These are phyloP conservation scores for Barbarea vulgaris DNA, from an alignment of 345 rosid species.

Conservation along the genomic window DNA sequence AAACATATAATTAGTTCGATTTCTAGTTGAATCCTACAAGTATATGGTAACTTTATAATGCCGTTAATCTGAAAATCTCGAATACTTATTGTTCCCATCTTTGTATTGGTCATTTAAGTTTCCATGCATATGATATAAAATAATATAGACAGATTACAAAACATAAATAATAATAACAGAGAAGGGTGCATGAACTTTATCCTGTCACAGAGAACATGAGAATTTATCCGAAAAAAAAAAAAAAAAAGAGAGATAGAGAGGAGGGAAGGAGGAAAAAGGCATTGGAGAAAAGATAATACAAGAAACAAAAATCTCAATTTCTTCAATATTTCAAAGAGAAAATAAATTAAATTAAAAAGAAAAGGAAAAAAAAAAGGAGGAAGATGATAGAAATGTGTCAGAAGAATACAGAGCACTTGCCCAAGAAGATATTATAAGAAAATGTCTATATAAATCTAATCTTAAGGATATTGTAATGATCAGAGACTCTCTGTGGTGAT, in stretches of 20 bases:
- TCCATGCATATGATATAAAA: not conserved
- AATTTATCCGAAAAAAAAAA: slow-evolving; percentile 52
- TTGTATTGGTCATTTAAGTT: not conserved
- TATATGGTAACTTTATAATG: not conserved
- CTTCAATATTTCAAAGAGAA: slow-evolving; percentile 8
- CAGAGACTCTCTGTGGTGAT: slow-evolving; percentile 48
- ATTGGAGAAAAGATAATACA: slow-evolving; percentile 36
- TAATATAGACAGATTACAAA: not conserved
- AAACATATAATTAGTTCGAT: not conserved
- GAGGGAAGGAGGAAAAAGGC: slow-evolving; percentile 11
- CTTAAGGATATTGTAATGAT: slow-evolving; percentile 42
- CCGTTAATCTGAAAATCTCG: not conserved
- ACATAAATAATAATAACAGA: slow-evolving; percentile 31
- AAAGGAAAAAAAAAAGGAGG: not conserved
- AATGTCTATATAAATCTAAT: slow-evolving; percentile 45
- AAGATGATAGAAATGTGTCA: slow-evolving; percentile 64
- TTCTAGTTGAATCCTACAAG: not conserved
- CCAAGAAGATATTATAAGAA: slow-evolving; percentile 39
- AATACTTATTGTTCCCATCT: not conserved
- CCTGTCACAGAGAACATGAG: slow-evolving; percentile 70
- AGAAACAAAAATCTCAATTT: not conserved
- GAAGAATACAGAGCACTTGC: slow-evolving; percentile 69
- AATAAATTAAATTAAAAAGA: slow-evolving; percentile 26
- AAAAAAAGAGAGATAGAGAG: slow-evolving; percentile 28
- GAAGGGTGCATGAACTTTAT: slow-evolving; percentile 39